Conservation (phyloP, 768 basidiomycete species). For the Hygrophoropsis aurantiaca region DNA sequence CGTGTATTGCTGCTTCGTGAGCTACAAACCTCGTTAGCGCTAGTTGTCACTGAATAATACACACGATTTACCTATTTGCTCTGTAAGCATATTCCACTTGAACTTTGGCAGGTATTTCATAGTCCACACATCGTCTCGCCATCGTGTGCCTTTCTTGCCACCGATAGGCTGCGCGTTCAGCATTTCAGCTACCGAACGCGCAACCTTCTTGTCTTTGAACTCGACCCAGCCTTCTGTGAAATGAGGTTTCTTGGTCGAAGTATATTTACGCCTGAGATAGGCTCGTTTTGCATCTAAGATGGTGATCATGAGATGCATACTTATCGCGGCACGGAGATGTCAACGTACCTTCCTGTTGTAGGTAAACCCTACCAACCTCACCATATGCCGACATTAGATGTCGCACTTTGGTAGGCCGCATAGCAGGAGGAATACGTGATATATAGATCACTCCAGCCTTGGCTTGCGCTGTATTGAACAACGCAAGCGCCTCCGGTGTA, state of each 20-base stretch:
- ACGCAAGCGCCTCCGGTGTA: conserved; percentile 71
- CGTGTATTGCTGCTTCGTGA: conserved; percentile 87
- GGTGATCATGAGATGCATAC: not conserved
- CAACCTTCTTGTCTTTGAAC: conserved; percentile 91
- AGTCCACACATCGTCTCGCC: conserved; percentile 98
- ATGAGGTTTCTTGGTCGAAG: conserved; percentile 80
- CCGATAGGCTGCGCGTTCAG: conserved; percentile 95
- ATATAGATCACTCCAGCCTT: conserved; percentile 90
- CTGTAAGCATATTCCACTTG: conserved; percentile 98
- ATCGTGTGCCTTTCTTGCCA: conserved; percentile 85
- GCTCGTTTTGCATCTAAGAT: conserved; percentile 78
- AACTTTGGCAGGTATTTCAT: conserved; percentile 98
- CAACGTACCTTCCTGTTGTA: conserved; percentile 83
- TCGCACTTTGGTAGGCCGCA: conserved; percentile 95
- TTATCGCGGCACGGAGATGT: not conserved
- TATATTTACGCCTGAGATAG: conserved; percentile 78
- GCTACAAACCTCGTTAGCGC: conserved; percentile 45
- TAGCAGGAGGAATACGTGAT: conserved; percentile 94
- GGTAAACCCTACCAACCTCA: conserved; percentile 87
- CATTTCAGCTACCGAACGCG: conserved; percentile 89
- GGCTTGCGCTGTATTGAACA: conserved; percentile 71
- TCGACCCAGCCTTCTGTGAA: conserved; percentile 99
- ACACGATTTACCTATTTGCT: conserved; percentile 94
- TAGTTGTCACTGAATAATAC: not conserved
- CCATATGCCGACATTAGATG: conserved; percentile 91